Conservation (phyloP, 164 flowering plant species). For the Chloranthus sessilifolius region DNA sequence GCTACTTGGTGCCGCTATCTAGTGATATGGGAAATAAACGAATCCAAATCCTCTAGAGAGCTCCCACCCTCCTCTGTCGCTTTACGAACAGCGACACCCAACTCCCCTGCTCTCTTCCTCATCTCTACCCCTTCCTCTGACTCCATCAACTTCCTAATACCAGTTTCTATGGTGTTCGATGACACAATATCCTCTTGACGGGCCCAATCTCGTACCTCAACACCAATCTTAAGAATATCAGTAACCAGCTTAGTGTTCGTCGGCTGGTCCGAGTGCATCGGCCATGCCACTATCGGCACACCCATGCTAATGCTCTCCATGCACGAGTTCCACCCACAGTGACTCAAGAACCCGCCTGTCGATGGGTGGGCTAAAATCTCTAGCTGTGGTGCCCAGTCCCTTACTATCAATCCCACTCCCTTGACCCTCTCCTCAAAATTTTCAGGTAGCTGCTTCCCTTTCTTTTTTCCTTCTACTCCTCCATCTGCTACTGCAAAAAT, state of each 20-base stretch:
- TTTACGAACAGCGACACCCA: neutral
- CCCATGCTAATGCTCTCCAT: constrained; percentile 44
- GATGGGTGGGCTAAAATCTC: constrained; percentile 37
- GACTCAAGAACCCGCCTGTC: constrained; percentile 48
- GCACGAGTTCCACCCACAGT: constrained; percentile 56
- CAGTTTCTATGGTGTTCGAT: neutral
- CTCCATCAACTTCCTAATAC: constrained; percentile 14
- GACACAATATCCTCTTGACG: constrained; percentile 10
- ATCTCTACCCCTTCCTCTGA: constrained; percentile 3
- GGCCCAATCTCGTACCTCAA: constrained; percentile 35
- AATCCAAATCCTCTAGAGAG: too few species aligned
- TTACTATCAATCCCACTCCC: constrained; percentile 25
- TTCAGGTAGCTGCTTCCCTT: neutral
- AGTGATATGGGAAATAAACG: constrained; percentile 5
- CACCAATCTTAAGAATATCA: constrained; percentile 38
- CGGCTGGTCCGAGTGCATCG: constrained; percentile 79
- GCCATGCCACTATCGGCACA: constrained; percentile 61
- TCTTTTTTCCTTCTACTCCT: neutral
- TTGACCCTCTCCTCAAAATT: neutral
- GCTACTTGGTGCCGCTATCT: too few species aligned
- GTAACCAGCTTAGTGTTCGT: constrained; percentile 39
- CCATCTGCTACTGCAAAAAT: too few species aligned
- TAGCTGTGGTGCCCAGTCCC: constrained; percentile 50
- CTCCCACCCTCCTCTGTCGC: constrained; percentile 3
- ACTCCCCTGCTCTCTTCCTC: constrained; percentile 5